phyloP scores from a whole-genome alignment of 768 basidiomycete species.

The Mycena sanguinolenta region DNA sequence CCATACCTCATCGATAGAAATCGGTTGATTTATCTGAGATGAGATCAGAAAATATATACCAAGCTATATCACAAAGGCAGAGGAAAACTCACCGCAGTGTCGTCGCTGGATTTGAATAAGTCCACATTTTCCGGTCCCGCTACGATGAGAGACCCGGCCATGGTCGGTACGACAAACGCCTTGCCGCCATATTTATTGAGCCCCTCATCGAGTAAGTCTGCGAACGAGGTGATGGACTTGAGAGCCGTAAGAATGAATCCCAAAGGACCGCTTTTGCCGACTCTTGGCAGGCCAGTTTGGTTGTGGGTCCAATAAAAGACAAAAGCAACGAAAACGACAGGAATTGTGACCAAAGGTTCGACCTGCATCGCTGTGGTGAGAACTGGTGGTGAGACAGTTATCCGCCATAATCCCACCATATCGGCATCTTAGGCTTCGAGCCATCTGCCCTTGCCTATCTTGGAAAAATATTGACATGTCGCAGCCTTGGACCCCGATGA shows the following conservation, averaged over 20 bases:
- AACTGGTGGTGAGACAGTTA: too few species aligned
- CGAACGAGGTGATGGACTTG: not conserved
- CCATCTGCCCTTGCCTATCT: too few species aligned
- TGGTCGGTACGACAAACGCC: not conserved
- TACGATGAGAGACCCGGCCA: not conserved
- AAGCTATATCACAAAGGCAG: not conserved
- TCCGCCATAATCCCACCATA: too few species aligned
- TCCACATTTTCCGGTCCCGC: not conserved
- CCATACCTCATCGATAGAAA: not conserved
- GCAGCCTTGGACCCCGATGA: too few species aligned
- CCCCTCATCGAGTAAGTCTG: not conserved
- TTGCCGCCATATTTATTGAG: not conserved
- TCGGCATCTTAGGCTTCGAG: too few species aligned
- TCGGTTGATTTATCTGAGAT: not conserved
- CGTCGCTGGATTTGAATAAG: not conserved
- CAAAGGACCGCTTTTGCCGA: not conserved
- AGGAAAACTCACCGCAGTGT: not conserved
- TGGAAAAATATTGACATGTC: too few species aligned
- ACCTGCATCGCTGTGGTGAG: not conserved
- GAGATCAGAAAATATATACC: not conserved
- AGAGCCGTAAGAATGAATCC: not conserved
- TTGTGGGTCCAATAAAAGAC: not conserved
- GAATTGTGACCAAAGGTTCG: not conserved
- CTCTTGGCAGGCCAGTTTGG: not conserved
- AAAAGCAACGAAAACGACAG: not conserved